Percentiles rank a stretch among this genome's conserved stretches.
Evolutionary conservation across 2,329 filamentous ascomycete species (phyloP).

Genomic region (Colletotrichum tabaci): DNA sequence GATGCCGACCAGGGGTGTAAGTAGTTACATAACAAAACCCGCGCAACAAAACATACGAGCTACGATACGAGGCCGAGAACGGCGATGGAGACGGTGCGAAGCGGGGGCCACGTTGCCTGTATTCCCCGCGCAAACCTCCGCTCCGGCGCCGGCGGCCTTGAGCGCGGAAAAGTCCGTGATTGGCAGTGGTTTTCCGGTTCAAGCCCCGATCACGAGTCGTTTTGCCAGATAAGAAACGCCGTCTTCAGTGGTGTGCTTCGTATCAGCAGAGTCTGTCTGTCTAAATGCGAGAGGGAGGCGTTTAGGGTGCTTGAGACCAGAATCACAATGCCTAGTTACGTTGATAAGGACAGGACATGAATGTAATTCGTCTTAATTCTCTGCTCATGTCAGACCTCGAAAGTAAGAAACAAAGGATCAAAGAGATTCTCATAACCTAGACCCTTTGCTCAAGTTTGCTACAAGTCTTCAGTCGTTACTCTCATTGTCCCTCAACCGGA

Average conservation of each 20-base stretch:
- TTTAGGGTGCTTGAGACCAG: too few relatives aligned
- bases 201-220: background rate
- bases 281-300: too few relatives aligned
- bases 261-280: background rate
- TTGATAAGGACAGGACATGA: too few relatives aligned
- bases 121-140: background rate
- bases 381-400: too few relatives aligned
- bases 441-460: too few relatives aligned
- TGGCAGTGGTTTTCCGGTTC: conserved; percentile 16
- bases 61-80: conserved; percentile 15
- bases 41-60: background rate
- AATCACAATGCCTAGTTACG: too few relatives aligned
- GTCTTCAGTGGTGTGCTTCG: background rate
- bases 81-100: conserved; percentile 3
- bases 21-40: too few relatives aligned
- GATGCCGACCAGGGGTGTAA: background rate
- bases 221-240: background rate
- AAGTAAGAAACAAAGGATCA: too few relatives aligned
- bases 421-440: too few relatives aligned
- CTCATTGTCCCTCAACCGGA: background rate
- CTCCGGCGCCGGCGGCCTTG: conserved; percentile 23
- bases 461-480: too few relatives aligned
- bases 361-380: too few relatives aligned
- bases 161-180: conserved; percentile 11
- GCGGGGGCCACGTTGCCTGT: background rate